Conservation (phyloP, 2,329 filamentous ascomycete species). For the Cladosporium sp. region DNA sequence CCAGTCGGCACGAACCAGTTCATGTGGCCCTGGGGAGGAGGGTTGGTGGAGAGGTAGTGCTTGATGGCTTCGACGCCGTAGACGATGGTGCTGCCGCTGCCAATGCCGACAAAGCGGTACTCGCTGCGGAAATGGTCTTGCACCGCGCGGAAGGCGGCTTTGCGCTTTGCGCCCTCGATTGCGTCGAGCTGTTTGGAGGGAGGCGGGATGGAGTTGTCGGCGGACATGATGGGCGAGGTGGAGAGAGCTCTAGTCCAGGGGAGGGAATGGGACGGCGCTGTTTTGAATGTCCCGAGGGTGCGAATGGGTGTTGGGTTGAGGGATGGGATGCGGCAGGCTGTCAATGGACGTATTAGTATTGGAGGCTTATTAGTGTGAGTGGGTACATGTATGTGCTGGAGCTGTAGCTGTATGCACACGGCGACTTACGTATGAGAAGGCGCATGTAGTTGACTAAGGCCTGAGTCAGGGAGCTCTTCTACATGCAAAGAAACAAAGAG, state of each 20-base stretch:
- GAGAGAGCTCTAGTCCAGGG: not conserved
- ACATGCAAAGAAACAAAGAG: too few species aligned
- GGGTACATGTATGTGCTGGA: not conserved
- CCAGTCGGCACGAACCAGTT: constrained; percentile 93
- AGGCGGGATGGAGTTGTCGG: constrained; percentile 8
- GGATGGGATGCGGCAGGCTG: constrained; percentile 5
- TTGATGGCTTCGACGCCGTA: constrained; percentile 80
- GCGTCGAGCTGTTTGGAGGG: constrained; percentile 7
- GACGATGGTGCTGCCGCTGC: constrained; percentile 75
- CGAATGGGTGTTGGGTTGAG: not conserved
- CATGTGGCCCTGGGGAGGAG: constrained; percentile 45
- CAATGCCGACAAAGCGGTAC: constrained; percentile 69
- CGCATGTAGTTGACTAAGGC: constrained; percentile 3
- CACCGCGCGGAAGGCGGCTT: constrained; percentile 70
- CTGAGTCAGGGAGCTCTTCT: not conserved
- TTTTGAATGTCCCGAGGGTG: not conserved
- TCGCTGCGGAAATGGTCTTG: constrained; percentile 63
- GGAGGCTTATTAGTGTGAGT: not conserved
- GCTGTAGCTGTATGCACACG: not conserved
- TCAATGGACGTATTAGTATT: not conserved
- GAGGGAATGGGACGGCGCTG: not conserved
- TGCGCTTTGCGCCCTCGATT: constrained; percentile 69
- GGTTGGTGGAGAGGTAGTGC: constrained; percentile 46
- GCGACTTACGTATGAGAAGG: not conserved
- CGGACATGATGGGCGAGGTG: not conserved